Evolutionary conservation across 2,329 filamentous ascomycete genomes (phyloP).

Genomic region (Nectriaceae sp.): DNA sequence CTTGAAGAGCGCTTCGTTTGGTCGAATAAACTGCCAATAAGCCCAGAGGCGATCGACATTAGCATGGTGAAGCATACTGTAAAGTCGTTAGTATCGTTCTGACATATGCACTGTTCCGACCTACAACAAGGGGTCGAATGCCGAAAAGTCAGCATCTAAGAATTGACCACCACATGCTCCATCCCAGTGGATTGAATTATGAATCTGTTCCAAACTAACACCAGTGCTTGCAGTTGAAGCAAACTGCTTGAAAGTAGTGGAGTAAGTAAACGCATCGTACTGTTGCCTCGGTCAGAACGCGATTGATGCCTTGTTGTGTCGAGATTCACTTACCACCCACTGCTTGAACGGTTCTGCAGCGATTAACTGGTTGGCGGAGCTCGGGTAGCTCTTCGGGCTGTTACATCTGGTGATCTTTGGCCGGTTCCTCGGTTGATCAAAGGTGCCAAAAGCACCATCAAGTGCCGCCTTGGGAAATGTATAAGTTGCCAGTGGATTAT

Average conservation of each 20-base stretch:
- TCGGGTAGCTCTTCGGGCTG: constrained; percentile 32
- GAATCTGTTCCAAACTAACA: constrained; percentile 35
- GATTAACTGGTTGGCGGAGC: constrained; percentile 31
- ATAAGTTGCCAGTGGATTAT: constrained; percentile 51
- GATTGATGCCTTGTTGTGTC: not conserved
- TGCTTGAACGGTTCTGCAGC: constrained; percentile 28
- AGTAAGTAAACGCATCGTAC: constrained; percentile 33
- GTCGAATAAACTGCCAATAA: not conserved
- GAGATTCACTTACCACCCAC: constrained; percentile 35
- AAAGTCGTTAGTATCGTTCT: not conserved
- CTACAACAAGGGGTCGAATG: constrained; percentile 39
- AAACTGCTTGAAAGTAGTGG: constrained; percentile 23
- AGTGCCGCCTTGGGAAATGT: constrained; percentile 40
- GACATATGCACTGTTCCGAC: too few relatives aligned
- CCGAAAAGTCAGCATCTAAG: constrained; percentile 30
- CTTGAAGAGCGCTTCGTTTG: not conserved
- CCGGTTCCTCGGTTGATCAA: constrained; percentile 9
- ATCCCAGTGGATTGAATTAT: constrained; percentile 32
- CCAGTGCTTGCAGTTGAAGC: constrained; percentile 24
- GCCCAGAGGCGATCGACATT: not conserved
- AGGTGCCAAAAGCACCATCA: constrained; percentile 34
- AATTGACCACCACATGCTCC: constrained; percentile 32
- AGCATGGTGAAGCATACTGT: not conserved
- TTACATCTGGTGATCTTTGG: constrained; percentile 32
- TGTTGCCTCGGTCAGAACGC: constrained; percentile 8